These are phyloP conservation scores for Eragrostis tef DNA, from an alignment of 202 grass and related monocot species.

Conservation along the genomic window DNA sequence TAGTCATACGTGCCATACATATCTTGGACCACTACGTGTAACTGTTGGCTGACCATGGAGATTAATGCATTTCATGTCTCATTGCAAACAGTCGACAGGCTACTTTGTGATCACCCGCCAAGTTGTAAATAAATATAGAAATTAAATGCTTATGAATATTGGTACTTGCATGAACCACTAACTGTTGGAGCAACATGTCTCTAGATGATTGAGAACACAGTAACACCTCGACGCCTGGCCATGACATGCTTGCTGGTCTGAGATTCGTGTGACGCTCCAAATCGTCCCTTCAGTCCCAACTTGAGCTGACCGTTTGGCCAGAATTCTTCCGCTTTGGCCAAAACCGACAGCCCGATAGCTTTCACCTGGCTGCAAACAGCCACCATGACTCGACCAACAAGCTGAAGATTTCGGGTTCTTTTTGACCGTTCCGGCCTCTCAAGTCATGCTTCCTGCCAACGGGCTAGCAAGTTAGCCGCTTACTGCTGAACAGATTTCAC, in stretches of 20 bases:
- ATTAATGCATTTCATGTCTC: not conserved
- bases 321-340: not conserved
- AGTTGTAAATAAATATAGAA: not conserved
- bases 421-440: constrained; percentile 27
- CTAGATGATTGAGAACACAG: not conserved
- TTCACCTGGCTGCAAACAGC: constrained; percentile 16
- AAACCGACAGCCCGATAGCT: not conserved
- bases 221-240: constrained; percentile 15
- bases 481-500: constrained; percentile 23
- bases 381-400: constrained; percentile 20
- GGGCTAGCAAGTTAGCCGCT: not conserved
- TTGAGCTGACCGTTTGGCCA: not conserved
- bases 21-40: not conserved
- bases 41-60: not conserved
- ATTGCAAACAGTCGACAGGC: not conserved
- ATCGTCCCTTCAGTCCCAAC: not conserved
- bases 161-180: not conserved
- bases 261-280: not conserved
- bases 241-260: constrained; percentile 11
- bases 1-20: not conserved
- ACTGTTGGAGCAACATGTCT: not conserved
- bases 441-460: constrained; percentile 11
- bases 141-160: not conserved
- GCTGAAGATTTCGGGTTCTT: constrained; percentile 19
- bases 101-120: not conserved